A percentile compares a stretch with the other conserved stretches of the same genome.
Evolutionary conservation across 164 flowering plant species (phyloP).

Genomic region (Tetracentron sinense): DNA sequence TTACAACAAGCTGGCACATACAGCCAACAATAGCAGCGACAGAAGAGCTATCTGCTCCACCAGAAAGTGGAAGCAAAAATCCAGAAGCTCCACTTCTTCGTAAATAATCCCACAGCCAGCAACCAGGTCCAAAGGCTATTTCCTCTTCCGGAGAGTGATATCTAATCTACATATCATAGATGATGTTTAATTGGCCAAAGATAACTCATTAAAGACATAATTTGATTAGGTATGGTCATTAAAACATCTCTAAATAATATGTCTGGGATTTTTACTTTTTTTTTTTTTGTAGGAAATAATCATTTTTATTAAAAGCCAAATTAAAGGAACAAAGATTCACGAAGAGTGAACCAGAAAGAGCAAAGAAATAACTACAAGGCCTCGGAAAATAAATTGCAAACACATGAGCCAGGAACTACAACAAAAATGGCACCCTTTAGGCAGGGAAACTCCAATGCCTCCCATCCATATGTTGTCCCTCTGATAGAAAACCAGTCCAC

Average conservation of each 20-base stretch:
- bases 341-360: no score
- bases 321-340: no score
- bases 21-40: conserved; percentile 98
- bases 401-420: no score
- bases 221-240: background rate
- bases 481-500: no score
- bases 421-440: no score
- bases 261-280: no score
- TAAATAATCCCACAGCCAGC: conserved; percentile 98
- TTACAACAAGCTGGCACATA: conserved; percentile 97
- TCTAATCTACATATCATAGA: conserved; percentile 42
- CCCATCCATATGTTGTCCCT: no score
- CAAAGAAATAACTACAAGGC: no score
- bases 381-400: no score
- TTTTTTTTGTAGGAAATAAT: no score
- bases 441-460: no score
- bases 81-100: conserved; percentile 99
- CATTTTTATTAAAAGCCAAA: no score
- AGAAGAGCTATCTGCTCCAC: conserved; percentile 98
- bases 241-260: background rate
- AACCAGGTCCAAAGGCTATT: conserved; percentile 92
- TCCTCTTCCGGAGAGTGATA: conserved; percentile 93
- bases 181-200: background rate
- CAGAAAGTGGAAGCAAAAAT: conserved; percentile 96
- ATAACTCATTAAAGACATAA: background rate